phyloP scores from a whole-genome alignment of 2,329 filamentous ascomycete species.

The Plenodomus tracheiphilus region DNA sequence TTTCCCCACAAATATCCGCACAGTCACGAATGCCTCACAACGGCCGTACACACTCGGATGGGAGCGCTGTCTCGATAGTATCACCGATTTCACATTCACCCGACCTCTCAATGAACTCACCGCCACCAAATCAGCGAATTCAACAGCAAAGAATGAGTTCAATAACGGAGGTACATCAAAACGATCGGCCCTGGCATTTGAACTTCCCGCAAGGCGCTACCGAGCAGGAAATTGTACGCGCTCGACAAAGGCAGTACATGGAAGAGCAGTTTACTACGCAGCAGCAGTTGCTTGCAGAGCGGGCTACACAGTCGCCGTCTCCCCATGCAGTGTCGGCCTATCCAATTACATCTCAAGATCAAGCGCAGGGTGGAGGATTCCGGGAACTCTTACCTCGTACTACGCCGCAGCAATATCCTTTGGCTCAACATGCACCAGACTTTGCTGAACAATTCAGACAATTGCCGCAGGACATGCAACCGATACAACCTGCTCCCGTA shows the following conservation, averaged over 20 bases:
- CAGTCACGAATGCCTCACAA: conserved; percentile 29
- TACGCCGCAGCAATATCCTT: conserved; percentile 31
- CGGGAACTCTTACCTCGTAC: conserved; percentile 39
- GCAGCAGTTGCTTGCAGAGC: conserved; percentile 36
- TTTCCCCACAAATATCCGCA: conserved; percentile 40
- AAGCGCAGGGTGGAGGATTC: conserved; percentile 33
- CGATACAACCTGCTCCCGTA: conserved; percentile 26
- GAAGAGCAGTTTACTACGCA: conserved; percentile 38
- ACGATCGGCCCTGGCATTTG: conserved; percentile 39
- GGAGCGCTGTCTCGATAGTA: conserved; percentile 33
- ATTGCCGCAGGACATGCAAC: conserved; percentile 16
- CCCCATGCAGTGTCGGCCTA: conserved; percentile 30
- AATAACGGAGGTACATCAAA: conserved; percentile 36
- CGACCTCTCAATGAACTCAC: conserved; percentile 13
- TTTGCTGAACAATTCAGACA: conserved; percentile 10
- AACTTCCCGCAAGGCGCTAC: conserved; percentile 40
- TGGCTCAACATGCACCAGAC: conserved; percentile 15
- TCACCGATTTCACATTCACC: conserved; percentile 36
- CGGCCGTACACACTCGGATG: conserved; percentile 30
- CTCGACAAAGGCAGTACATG: conserved; percentile 42
- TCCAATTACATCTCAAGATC: conserved; percentile 10
- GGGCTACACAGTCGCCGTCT: conserved; percentile 36
- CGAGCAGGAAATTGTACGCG: conserved; percentile 43
- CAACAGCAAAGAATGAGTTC: conserved; percentile 42
- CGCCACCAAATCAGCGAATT: conserved; percentile 16